Conservation (phyloP, 257 asterid species). For the Solanum sitiens region DNA sequence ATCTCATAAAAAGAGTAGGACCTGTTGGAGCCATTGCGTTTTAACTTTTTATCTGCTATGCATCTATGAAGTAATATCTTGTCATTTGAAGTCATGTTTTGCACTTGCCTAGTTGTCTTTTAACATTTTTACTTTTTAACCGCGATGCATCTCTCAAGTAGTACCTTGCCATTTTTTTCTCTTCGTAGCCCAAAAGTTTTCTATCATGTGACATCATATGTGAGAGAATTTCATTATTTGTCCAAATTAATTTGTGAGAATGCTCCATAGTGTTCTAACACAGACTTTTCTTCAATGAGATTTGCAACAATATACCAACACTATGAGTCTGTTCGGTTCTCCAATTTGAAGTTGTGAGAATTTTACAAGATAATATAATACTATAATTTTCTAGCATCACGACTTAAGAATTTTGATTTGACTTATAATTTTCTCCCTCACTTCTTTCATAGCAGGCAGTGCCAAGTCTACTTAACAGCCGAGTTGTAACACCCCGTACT, state of each 20-base stretch:
- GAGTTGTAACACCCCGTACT: no score
- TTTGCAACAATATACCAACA: not conserved
- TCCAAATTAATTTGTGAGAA: not conserved
- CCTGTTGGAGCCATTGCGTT: not conserved
- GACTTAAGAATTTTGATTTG: not conserved
- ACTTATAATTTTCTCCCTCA: not conserved
- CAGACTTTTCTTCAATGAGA: not conserved
- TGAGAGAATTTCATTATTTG: no score
- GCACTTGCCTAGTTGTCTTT: no score
- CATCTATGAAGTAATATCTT: not conserved
- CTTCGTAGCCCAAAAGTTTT: not conserved
- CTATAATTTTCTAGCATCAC: not conserved
- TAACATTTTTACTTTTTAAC: no score
- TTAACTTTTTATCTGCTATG: not conserved
- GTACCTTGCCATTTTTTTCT: not conserved
- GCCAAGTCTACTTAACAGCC: not conserved
- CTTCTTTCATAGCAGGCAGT: not conserved
- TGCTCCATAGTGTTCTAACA: not conserved
- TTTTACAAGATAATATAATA: not conserved
- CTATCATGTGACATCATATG: not conserved
- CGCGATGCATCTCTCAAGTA: not conserved
- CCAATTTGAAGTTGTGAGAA: not conserved
- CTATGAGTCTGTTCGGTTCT: not conserved
- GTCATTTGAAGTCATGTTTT: not conserved
- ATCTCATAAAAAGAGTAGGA: not conserved